Conservation (phyloP, 176 grass and related monocot species). For the Saccharum officinarum region DNA sequence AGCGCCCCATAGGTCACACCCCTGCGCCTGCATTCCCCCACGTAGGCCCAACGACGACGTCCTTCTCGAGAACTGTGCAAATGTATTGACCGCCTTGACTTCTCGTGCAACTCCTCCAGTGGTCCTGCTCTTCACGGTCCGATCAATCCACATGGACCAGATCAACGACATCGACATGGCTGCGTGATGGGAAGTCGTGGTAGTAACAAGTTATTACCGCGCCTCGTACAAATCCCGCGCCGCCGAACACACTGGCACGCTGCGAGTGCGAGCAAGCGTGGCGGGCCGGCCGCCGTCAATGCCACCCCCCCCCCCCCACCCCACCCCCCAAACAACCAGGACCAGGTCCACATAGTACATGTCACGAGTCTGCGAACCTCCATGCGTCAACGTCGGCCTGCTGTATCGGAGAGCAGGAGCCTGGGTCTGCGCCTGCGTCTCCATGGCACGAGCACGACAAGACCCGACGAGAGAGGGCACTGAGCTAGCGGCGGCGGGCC, state of each 20-base stretch:
- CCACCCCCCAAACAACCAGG: neutral
- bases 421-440: neutral
- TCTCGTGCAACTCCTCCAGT: neutral
- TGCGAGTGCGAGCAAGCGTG: too few relatives aligned
- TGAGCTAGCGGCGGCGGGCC: neutral
- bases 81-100: slow-evolving; percentile 8
- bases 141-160: neutral
- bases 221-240: too few relatives aligned
- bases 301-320: neutral
- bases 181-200: too few relatives aligned
- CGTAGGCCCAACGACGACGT: neutral
- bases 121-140: neutral
- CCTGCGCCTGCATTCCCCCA: neutral
- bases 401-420: neutral
- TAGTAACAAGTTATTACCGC: too few relatives aligned
- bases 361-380: neutral
- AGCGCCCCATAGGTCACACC: neutral
- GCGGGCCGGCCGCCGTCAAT: neutral
- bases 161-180: neutral
- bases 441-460: neutral
- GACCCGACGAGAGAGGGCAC: neutral
- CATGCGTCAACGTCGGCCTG: slow-evolving; percentile 1
- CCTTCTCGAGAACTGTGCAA: neutral
- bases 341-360: neutral
- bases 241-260: neutral